A percentile compares a stretch with the other conserved stretches of the same genome.
phyloP scores from a whole-genome alignment of 495 filamentous ascomycete genomes.

The Cetradonia linearis region DNA sequence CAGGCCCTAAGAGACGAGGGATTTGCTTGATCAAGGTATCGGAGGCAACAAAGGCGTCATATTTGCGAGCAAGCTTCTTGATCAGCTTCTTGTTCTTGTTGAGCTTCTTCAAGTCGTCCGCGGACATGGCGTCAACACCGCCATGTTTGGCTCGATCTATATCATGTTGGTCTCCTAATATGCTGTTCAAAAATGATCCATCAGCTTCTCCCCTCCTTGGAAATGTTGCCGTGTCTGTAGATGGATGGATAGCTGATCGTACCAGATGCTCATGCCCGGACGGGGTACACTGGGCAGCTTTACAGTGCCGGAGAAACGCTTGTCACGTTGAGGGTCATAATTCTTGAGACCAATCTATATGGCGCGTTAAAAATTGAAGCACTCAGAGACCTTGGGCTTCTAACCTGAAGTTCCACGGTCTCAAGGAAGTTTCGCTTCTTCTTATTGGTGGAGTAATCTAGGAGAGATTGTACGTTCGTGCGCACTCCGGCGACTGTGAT shows the following conservation, averaged over 20 bases:
- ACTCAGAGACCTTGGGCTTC: not conserved
- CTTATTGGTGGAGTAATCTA: conserved; percentile 88
- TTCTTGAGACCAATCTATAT: conserved; percentile 89
- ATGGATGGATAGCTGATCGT: conserved; percentile 26
- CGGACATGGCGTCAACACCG: conserved; percentile 91
- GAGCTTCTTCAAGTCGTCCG: conserved; percentile 98
- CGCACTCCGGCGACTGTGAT: conserved; percentile 96
- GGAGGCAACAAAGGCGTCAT: conserved; percentile 97
- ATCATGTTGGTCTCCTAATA: conserved; percentile 99
- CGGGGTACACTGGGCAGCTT: conserved; percentile 82
- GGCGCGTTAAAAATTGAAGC: not conserved
- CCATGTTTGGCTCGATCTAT: conserved; percentile 99
- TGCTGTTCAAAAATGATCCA: conserved; percentile 37
- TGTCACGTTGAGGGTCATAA: conserved; percentile 99
- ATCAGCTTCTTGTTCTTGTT: conserved; percentile 99
- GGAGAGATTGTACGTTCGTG: conserved; percentile 77
- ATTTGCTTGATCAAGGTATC: conserved; percentile 98
- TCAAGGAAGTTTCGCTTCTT: conserved; percentile 99
- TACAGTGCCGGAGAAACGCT: conserved; percentile 99
- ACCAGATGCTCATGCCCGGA: conserved; percentile 91
- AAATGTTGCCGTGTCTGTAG: not conserved
- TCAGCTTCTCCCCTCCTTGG: conserved; percentile 16
- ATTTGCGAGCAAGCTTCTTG: conserved; percentile 99
- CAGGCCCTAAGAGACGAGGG: conserved; percentile 94
- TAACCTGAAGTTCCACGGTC: conserved; percentile 51